Evolutionary conservation across 1,284 basidiomycete genomes (phyloP).

Genomic region (Neonothopanus nambi): DNA sequence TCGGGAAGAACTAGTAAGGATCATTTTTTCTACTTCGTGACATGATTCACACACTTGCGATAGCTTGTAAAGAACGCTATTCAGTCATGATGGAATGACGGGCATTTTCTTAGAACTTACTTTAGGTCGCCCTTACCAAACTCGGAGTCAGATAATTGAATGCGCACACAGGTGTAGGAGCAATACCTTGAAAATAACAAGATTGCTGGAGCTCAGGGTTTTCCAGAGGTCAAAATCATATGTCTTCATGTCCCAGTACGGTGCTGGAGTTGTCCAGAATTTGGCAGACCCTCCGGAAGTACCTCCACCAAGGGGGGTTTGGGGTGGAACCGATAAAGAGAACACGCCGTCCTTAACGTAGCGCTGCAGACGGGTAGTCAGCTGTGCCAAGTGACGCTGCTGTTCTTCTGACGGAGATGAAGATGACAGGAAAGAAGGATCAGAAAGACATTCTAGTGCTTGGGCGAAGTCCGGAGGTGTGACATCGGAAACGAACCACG

Average conservation of each 20-base stretch:
- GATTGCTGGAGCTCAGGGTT: slow-evolving; percentile 61
- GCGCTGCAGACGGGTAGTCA: slow-evolving; percentile 74
- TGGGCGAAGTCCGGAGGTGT: slow-evolving; percentile 75
- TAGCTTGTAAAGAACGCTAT: slow-evolving; percentile 50
- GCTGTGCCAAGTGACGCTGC: slow-evolving; percentile 48
- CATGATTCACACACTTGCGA: slow-evolving; percentile 62
- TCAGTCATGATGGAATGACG: neutral
- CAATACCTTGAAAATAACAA: slow-evolving; percentile 89
- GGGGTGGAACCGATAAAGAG: slow-evolving; percentile 67
- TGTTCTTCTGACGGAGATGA: slow-evolving; percentile 22
- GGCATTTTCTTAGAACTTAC: slow-evolving; percentile 39
- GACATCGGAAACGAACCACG: slow-evolving; percentile 94
- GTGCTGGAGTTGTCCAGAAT: slow-evolving; percentile 86
- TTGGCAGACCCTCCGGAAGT: slow-evolving; percentile 38
- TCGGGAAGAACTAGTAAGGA: slow-evolving; percentile 9
- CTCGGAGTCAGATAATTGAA: neutral
- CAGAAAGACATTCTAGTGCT: slow-evolving; percentile 52
- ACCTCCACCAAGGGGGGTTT: slow-evolving; percentile 62
- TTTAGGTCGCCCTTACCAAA: slow-evolving; percentile 82
- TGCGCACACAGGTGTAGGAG: slow-evolving; percentile 11
- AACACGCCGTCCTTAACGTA: slow-evolving; percentile 77
- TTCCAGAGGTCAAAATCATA: slow-evolving; percentile 61
- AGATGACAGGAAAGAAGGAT: slow-evolving; percentile 47
- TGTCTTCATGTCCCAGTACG: slow-evolving; percentile 79
- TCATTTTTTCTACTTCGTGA: slow-evolving; percentile 15